Conservation (phyloP, 2,329 filamentous ascomycete genomes). For the Lecanicillium sp. region DNA sequence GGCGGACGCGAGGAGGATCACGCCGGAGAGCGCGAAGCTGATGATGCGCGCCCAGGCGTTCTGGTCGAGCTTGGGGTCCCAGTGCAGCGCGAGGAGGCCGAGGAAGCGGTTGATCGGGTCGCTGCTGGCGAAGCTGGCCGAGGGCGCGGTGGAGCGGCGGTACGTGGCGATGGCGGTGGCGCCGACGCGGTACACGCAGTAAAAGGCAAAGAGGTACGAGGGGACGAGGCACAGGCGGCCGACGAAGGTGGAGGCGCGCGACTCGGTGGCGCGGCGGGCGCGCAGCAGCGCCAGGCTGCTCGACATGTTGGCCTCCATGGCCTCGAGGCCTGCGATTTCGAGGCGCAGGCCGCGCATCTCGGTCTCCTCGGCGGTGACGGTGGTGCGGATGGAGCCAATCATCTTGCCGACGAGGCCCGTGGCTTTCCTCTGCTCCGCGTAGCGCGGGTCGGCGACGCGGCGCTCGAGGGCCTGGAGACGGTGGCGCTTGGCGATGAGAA, state of each 20-base stretch:
- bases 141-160: conserved; percentile 42
- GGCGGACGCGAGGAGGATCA: conserved; percentile 76
- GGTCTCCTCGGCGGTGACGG: conserved; percentile 46
- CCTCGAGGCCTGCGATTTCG: conserved; percentile 73
- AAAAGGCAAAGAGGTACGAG: conserved; percentile 66
- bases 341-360: conserved; percentile 60
- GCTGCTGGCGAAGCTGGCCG: conserved; percentile 55
- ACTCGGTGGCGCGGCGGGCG: conserved; percentile 55
- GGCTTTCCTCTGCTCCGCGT: conserved; percentile 32
- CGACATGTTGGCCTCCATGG: conserved; percentile 68
- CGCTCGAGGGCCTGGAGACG: conserved; percentile 64
- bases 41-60: conserved; percentile 79
- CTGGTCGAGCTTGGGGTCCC: conserved; percentile 77
- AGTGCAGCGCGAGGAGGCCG: conserved; percentile 73
- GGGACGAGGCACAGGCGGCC: conserved; percentile 59
- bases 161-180: conserved; percentile 65
- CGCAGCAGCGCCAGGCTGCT: conserved; percentile 59
- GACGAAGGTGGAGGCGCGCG: conserved; percentile 58
- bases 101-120: conserved; percentile 83
- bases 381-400: conserved; percentile 63
- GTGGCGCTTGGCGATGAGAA: conserved; percentile 70
- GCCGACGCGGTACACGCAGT: conserved; percentile 77
- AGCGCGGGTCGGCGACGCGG: conserved; percentile 39
- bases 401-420: conserved; percentile 66
- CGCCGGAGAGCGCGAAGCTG: conserved; percentile 73